A percentile compares a stretch with the other conserved stretches of the same genome.
Conservation (phyloP, 1,284 basidiomycete genomes). For the Leccinum fuscescens region DNA sequence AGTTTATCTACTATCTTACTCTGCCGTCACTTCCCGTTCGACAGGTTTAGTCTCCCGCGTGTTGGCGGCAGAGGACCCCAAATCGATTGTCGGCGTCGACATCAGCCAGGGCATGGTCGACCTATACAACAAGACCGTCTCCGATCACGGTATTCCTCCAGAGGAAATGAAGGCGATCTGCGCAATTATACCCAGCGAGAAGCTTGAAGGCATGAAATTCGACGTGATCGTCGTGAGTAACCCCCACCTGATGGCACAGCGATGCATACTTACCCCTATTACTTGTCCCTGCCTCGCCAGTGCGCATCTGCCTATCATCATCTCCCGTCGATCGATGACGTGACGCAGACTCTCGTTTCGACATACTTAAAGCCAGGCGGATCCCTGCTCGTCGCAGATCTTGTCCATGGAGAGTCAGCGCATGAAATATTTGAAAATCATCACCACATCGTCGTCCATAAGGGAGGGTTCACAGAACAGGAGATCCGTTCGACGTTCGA, state of each 20-base stretch:
- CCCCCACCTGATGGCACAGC: not conserved
- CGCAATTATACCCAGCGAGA: slow-evolving; percentile 37
- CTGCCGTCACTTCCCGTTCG: not conserved
- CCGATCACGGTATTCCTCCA: slow-evolving; percentile 53
- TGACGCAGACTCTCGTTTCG: slow-evolving; percentile 49
- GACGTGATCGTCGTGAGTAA: slow-evolving; percentile 58
- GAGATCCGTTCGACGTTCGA: slow-evolving; percentile 48
- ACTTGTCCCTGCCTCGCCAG: slow-evolving; percentile 35
- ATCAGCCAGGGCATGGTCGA: slow-evolving; percentile 68
- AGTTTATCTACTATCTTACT: not conserved
- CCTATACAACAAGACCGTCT: slow-evolving; percentile 53
- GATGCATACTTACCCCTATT: not conserved
- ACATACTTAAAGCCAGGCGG: slow-evolving; percentile 61
- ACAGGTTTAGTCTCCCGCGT: slow-evolving; percentile 57
- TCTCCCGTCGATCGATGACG: slow-evolving; percentile 48
- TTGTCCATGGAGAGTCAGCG: slow-evolving; percentile 33
- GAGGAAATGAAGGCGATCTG: slow-evolving; percentile 64
- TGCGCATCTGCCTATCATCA: slow-evolving; percentile 72
- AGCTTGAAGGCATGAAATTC: slow-evolving; percentile 51
- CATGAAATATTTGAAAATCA: slow-evolving; percentile 26
- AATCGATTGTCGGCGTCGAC: slow-evolving; percentile 65
- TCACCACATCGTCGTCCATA: slow-evolving; percentile 52
- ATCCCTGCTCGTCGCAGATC: slow-evolving; percentile 57
- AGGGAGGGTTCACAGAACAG: slow-evolving; percentile 46
- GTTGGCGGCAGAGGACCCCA: slow-evolving; percentile 50